Evolutionary conservation across 305 asterid species (phyloP), one percentile per base, ranked within the genome.

Genomic region (Solanum hybrid): DNA sequence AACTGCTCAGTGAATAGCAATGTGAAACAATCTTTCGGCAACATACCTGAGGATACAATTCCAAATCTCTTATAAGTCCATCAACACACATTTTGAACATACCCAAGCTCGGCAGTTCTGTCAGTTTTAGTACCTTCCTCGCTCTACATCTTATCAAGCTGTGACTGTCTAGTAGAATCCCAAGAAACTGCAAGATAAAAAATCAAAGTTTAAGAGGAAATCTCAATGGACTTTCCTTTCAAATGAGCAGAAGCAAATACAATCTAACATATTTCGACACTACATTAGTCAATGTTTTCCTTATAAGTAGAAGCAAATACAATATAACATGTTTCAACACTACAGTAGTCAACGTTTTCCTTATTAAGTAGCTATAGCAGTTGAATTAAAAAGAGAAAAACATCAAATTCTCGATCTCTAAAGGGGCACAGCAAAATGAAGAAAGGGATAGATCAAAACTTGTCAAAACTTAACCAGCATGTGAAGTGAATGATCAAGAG

Each of bases 21-120:
- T 78, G 73, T 37, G 31, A 57, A 88, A 18, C 67, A 78, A 37
- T 88, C 42, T 78, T 88, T 88, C 34, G 18, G 75, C 90, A 85
- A 89, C 93, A 87, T 88, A 96, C 98, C 99, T 96, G 95, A 67
- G 96, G 97, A 93, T 93, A 95, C 88, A 93, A 91, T 87, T 97
- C 96, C 94, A 96, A 92, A 91, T 93, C 94, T 93, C 93, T 93
- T 74, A 95, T 89, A 76, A 96, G 94, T 89, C 91, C 89, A 87
- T 96, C 92, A 33, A 94, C 87, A 91, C 96, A 95, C 86, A 92
- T 92, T 79, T 91, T 95, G 89, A 96, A 94, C 96, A 96, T 91
- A 81, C 90, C 92, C 89, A 92, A 89, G 89, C 92, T 94, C 89
- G 83, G 95, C 84, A 95, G 87, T 93, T 93, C 95, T 84, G 92